These are phyloP conservation scores for Verbascum thapsus DNA, from an alignment of 257 asterid genomes.

Conservation along the genomic window DNA sequence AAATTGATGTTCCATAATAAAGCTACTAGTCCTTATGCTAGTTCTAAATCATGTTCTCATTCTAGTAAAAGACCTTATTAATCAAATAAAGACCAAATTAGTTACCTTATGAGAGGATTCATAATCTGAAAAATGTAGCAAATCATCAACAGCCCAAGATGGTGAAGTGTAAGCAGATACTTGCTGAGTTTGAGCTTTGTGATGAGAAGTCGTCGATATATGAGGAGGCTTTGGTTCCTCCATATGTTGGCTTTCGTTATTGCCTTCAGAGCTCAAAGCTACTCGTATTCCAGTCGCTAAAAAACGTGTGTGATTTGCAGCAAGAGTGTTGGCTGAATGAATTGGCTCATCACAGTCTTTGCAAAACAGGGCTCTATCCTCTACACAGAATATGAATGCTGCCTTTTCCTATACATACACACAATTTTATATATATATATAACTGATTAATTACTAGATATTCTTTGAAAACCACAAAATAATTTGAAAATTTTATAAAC, in stretches of 20 bases:
- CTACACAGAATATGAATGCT: conserved; percentile 97
- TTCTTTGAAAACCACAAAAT: too few relatives aligned
- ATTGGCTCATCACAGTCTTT: conserved; percentile 91
- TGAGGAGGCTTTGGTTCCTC: conserved; percentile 71
- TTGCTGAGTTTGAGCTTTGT: conserved; percentile 42
- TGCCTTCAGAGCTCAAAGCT: conserved; percentile 58
- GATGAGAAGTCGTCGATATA: conserved; percentile 35
- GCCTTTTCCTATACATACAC: conserved; percentile 61
- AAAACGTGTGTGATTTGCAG: conserved; percentile 88
- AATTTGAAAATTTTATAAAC: too few relatives aligned
- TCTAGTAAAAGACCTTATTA: too few relatives aligned
- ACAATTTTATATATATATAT: neutral
- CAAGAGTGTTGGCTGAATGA: conserved; percentile 71
- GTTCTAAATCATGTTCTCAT: too few relatives aligned
- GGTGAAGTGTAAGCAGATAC: conserved; percentile 49
- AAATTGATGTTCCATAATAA: too few relatives aligned
- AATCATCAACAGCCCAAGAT: conserved; percentile 82
- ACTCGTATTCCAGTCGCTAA: conserved; percentile 94
- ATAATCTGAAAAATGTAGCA: conserved; percentile 74
- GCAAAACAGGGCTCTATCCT: conserved; percentile 95
- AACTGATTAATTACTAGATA: too few relatives aligned
- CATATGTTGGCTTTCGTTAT: conserved; percentile 35
- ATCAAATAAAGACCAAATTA: too few relatives aligned
- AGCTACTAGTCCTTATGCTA: too few relatives aligned
- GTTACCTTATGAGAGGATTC: conserved; percentile 68